Base-by-base conservation (phyloP, 2,329 filamentous ascomycete genomes). In the Hypoxylon sp. region DNA sequence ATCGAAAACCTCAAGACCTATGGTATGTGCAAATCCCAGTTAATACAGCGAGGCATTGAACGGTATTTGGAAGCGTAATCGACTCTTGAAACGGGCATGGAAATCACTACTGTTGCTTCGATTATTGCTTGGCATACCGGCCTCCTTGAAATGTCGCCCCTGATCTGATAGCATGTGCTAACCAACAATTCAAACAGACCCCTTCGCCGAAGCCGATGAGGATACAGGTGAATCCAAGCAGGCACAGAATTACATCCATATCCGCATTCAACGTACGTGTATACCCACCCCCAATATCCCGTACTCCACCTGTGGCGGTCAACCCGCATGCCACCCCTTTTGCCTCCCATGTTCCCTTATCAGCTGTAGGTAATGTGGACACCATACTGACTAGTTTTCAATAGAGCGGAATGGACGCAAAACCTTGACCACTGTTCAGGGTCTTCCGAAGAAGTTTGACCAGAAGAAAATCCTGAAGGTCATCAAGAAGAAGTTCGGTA, bases 201-300 rank as follows among this genome's bases (percentile, higher is more conserved):
- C 96, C 92, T 99, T 99, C 94, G 96, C 96, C 92, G 96, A 98
- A 93, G 96, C 94, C 90, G 96, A 98, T 93, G 95, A 98, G 91
- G 94, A 97, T 84, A 94, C 92, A 84, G 94, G 94, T 88, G 93
- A 97, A 86, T 92, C 90, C 82, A 96, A 96, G 86, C 92, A 96
- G 88, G 91, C 92, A 82, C 93, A 97, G 86, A 97, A 97, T 85
- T 97, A 98, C 84, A 97, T 98, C 83, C 96, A 98, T 87, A 98
- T 99, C 85, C 94, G 96, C 85, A 98, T 98, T 83, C 96, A 99
- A 83, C 96, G 95, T 98, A 91, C 80, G 92, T 90, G 35, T 60
- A 33, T 56, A 50, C 60, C 39, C 54, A 22, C 19, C 31, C 54
- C 62, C 55, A 60, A 58, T 24, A 47, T 52, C 24, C 51, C 63